Evolutionary conservation across 1,284 basidiomycete genomes (phyloP).

Genomic region (Gomphus bonarii): DNA sequence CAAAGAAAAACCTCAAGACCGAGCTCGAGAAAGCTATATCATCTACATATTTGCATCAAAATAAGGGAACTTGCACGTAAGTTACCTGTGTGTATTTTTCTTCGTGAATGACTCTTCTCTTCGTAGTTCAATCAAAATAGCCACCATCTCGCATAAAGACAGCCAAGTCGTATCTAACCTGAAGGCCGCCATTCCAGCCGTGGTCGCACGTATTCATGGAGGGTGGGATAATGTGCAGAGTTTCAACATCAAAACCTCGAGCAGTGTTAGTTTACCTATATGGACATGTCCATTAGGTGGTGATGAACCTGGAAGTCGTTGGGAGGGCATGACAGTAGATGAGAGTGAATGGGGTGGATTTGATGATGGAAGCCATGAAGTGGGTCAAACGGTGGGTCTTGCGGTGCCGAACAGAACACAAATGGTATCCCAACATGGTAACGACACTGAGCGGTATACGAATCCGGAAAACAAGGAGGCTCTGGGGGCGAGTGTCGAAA

Average conservation of each 20-base stretch:
- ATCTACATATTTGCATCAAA: conserved; percentile 90
- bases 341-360: conserved; percentile 17
- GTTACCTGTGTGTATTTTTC: conserved; percentile 23
- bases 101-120: neutral
- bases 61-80: conserved; percentile 84
- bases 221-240: conserved; percentile 91
- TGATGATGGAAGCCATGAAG: conserved; percentile 21
- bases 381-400: conserved; percentile 14
- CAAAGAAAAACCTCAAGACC: conserved; percentile 77
- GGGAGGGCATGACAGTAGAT: conserved; percentile 41
- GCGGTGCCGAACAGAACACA: neutral
- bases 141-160: conserved; percentile 62
- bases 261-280: conserved; percentile 78
- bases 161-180: conserved; percentile 76
- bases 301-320: conserved; percentile 45
- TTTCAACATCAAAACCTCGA: conserved; percentile 86
- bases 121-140: conserved; percentile 76
- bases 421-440: conserved; percentile 18
- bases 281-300: conserved; percentile 73
- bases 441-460: conserved; percentile 35
- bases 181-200: conserved; percentile 66
- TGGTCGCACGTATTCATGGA: conserved; percentile 62
- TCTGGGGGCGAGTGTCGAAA: conserved; percentile 22
- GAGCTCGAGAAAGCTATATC: conserved; percentile 87
- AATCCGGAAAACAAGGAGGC: conserved; percentile 19